Base-by-base conservation (phyloP, 106 monocot species). In the Apostasia shenzhenica region DNA sequence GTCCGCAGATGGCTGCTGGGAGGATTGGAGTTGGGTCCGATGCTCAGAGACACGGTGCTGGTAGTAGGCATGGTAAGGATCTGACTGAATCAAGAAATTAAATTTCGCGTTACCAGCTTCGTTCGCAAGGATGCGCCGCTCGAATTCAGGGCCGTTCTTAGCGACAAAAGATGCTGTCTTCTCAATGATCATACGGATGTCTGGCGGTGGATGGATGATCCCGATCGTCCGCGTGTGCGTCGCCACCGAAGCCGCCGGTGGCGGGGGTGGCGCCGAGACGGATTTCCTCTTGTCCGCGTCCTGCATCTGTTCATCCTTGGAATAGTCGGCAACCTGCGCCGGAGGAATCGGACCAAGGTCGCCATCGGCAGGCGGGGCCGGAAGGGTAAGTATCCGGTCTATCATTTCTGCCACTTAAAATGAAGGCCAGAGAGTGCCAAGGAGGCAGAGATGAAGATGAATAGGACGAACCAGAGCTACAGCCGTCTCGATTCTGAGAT, bases 131-230 rank as follows among this genome's bases (percentile, higher is more conserved):
- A 99, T 89, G 14, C 89, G 80, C 65, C 80, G 76, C 77, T 99
- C 92, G 77, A 99, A 92, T 59, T 99, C 97, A 2, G 92, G 86
- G 3, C 97, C 97, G 59, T 99, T 92, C 81, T 90, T 89, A 43
- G 89, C 87, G 10, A 99, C 97, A 67, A 89, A 99, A 44, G 66
- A 70, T n/a, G 92, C 81, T 0, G 97, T 97, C 73, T 97, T 97
- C 71, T 97, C 97, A 13, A 97, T 87, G 76, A 97, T 97, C 45
- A 74, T 72, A 5, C 92, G 73, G 70, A 97, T 97, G 73, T 97
- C 97, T 3, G 89, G 97, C 14, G 97, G 97, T 50, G 97, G 97
- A 68, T 97, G 89, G 81, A 99, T 92, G 59, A 99, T 99, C 0
- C 97, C 97, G 53, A 99, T 90, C 39, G 86, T 78, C 9, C 83